Conservation (phyloP, 1,284 basidiomycete genomes). For the Athelia sp. region DNA sequence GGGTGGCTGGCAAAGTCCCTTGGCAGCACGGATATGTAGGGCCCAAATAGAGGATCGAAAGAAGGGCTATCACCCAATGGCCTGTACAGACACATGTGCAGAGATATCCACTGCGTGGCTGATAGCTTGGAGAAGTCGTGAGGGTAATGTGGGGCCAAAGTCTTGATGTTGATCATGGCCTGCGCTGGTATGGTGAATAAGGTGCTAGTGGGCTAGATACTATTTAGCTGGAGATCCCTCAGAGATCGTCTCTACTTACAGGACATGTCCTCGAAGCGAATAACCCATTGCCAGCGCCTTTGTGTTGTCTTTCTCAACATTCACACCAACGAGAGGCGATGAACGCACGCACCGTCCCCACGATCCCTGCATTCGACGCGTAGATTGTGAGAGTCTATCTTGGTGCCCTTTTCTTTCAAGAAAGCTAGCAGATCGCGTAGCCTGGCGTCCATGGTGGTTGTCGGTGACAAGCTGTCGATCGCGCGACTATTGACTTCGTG, state of each 20-base stretch:
- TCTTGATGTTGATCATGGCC: slow-evolving; percentile 68
- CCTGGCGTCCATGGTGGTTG: slow-evolving; percentile 9
- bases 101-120: slow-evolving; percentile 23
- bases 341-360: slow-evolving; percentile 26
- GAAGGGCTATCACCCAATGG: slow-evolving; percentile 31
- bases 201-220: slow-evolving; percentile 41
- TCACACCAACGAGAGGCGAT: slow-evolving; percentile 11
- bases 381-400: slow-evolving; percentile 28
- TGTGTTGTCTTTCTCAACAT: neutral
- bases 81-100: slow-evolving; percentile 38
- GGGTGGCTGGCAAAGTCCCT: slow-evolving; percentile 69
- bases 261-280: slow-evolving; percentile 46
- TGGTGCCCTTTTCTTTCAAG: slow-evolving; percentile 51
- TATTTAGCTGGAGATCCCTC: neutral
- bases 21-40: slow-evolving; percentile 75
- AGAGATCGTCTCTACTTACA: slow-evolving; percentile 25
- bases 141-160: slow-evolving; percentile 54
- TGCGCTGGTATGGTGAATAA: slow-evolving; percentile 66
- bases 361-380: slow-evolving; percentile 39
- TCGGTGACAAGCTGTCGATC: too few species aligned
- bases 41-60: slow-evolving; percentile 58
- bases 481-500: too few species aligned
- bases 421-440: slow-evolving; percentile 43
- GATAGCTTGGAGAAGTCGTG: slow-evolving; percentile 5
- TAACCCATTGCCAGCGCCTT: slow-evolving; percentile 69